Base-by-base conservation (phyloP, 192 early-diverging fungal genomes). In the Gigaspora rosea region DNA sequence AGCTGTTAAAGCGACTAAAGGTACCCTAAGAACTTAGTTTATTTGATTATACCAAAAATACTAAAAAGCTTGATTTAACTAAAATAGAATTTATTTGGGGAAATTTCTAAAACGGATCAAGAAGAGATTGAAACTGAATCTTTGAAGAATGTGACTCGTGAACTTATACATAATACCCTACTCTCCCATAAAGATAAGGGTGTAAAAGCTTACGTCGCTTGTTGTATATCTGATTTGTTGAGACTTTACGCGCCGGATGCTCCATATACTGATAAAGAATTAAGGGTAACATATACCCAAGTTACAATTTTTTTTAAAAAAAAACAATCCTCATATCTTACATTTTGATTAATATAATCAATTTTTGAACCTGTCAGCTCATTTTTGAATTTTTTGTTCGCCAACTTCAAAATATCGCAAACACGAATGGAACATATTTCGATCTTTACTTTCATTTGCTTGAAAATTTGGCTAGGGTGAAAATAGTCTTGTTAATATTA, bases 191-290 rank as follows among this genome's bases (percentile, higher is more conserved):
- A 91, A 63, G 95, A 97, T 80, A 87, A 90, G 56, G 92, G 91
- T 18, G 92, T 97, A 18, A 85, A 85, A 41, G 87, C 90, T 27
- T 89, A 90, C 27, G 85, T 88, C 0, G 90, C 95, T 4, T 95
- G 94, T 81, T 98, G 96, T 81, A 85, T 97, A 50, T 94, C 95
- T 1, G 97, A 99, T 76, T 84, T 98, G 0, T 87, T 99, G 49
- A 88, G 96, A 22, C 84, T 99, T 11, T 96, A 92, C 81, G 97
- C 97, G 15, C 96, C 96, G 11, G 94, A 97, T 70, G 92, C 95
- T 6, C 97, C 97, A 11, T 98, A 97, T 82, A 88, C 74, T 57
- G 88, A 92, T 63, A 80, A 80, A 6, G 90, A 96, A 72, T 86
- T 99, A 16, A 89, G 85, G 83, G 90, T 93, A 81, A n/a, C 33